Evolutionary conservation across 495 filamentous ascomycete species (phyloP), one percentile per base, ranked within the genome.

Genomic region (Hyphodiscus hymeniophilus): DNA sequence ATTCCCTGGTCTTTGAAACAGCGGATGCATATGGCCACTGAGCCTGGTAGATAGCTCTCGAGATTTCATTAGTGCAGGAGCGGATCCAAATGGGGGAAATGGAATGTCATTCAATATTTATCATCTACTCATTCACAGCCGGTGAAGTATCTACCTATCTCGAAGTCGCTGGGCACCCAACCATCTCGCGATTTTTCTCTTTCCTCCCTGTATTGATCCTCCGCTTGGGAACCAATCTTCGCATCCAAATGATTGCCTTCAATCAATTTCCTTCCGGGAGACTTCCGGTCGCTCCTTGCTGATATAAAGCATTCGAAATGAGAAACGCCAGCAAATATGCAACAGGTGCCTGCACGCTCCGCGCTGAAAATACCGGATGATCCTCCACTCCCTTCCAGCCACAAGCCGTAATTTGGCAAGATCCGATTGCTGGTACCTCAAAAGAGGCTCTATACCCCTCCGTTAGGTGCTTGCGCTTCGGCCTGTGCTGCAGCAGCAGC

Each of bases 141-240:
- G n/a, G n/a, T n/a, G n/a, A n/a, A n/a, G n/a, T 28, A 50, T 50
- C 46, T 50, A 45, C 40, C 42, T 45, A 51, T 33, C 30, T 43
- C n/a, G n/a, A n/a, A n/a, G 6, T 21, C 7, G 38, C 20, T 38
- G 45, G 45, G 21, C 36, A 24, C 46, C 46, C 46, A 41, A 40
- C 12, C 16, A 2, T 21, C 3, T 21, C 38, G 38, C 12, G 10
- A 17, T 40, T 36, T 36, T 36, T 36, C 3, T 21, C 38, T 40
- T 48, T n/a, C n/a, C n/a, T n/a, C n/a, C n/a, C n/a, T n/a, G n/a
- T 24, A 33, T 12, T 36, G 20, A 11, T 33, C 24, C 32, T 31
- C n/a, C 38, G 22, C 36, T 30, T 16, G 3, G 3, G 12, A 34
- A 5, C 15, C 36, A 15, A 17, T 8, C 4, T 48, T 15, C 16